Evolutionary conservation across 352 stramenopile species (phyloP), one percentile per base, ranked within the genome.

Genomic region (Pelagophyceae sp.): DNA sequence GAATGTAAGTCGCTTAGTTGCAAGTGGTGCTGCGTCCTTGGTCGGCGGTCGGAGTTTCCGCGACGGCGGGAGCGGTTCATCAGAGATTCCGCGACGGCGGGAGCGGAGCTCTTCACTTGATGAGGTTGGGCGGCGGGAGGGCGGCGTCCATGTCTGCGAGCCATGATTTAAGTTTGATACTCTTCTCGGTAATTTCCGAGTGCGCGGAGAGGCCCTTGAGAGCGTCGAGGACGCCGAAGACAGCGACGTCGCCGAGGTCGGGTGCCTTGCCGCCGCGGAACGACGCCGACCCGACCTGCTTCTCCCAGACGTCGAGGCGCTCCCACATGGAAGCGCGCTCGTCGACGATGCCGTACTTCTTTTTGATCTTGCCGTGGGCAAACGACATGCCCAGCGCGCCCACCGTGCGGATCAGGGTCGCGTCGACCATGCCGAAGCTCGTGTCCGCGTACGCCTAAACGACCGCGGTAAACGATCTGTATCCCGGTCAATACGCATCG

Each of bases 321-420:
- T 58, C 23, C 20, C 19, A 32, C 17, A 74, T 17, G 2, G 67
- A 33, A 11, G 11, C 67, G 35, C 67, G 67, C 67, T 74, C 67
- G 67, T 74, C 67, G 20, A 60, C 67, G 67, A 74, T 74, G 67
- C 35, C 67, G 67, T 74, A 74, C 67, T 74, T 74, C 35, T 35
- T 6, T 37, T 74, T 74, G 67, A 74, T 58, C 67, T 74, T 74
- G 11, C 15, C 11, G 67, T 74, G 67, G 20, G 67, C 67, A 11
- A 74, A 6, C 35, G 35, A 58, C 67, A 74, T 74, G 33, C 67
- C 67, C 1, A 58, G 17, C 15, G 67, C 67, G 67, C 67, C 67
- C 5, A 74, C 38, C 17, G 6, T 20, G 2, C 31, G 19, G 35
- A 74, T 31, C 15, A 58, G 35, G 35, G 29, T 35, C 15, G 67